Base-by-base conservation (phyloP, 1,284 basidiomycete genomes). In the Sporisorium reilianum region DNA sequence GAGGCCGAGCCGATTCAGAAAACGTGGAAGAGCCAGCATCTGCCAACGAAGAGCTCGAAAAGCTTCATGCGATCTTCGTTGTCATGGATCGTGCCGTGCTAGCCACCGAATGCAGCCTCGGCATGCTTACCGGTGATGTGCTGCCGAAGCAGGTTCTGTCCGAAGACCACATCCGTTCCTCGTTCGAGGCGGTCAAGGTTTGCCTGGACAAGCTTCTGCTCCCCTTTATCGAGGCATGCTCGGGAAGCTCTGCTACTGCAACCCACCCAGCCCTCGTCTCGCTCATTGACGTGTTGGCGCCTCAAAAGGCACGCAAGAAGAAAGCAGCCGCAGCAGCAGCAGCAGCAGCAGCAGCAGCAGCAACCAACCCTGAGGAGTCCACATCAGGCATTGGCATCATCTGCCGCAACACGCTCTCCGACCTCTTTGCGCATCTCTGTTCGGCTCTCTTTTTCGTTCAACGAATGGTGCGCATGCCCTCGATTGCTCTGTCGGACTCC, bases 131-230 rank as follows among this genome's bases (percentile, higher is more conserved):
- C 0, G 90, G 90, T 36, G 92, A 94, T 70, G 88, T 91, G 26
- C 85, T 96, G 50, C 89, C 92, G 3, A 79, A 80, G 93, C 92
- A 86, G 93, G 34, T 96, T 93, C 59, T 79, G 83, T 96, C 95
- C 0, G 95, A 98, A 83, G 95, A 98, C 82, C 87, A 95, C 14
- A 91, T 98, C 61, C 90, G 90, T 0, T 87, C 89, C 0, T 94
- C 93, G 81, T 88, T 97, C 9, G 87, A 87, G 40, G 87, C 90
- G 0, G 87, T 94, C 70, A 95, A 95, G 83, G 91, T 91, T 64
- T 90, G 92, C 64, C 89, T 97, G 25, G 90, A 89, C 0, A 90
- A 90, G 81, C 87, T 94, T 45, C 87, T 97, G 8, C 93, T 95
- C 79, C 93, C 94, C 0, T 93, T 95, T 75, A 89, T 96, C 6